Evolutionary conservation across 805 yeast species (phyloP).

Genomic region (Yarrowia bubula): DNA sequence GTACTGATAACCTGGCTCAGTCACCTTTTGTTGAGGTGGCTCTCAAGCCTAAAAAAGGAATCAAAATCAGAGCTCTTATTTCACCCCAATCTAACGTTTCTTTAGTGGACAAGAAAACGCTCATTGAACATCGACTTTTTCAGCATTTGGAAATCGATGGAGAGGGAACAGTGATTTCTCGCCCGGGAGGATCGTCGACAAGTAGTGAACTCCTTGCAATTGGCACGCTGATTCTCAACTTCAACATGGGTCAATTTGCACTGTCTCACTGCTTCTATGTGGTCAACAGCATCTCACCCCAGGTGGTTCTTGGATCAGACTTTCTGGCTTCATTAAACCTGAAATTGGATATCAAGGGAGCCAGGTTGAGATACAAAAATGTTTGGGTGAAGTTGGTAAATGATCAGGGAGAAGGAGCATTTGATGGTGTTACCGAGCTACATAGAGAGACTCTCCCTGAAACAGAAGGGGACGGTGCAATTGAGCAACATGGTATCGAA

Average conservation of each 20-base stretch:
- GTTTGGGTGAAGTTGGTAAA: slow-evolving; percentile 9
- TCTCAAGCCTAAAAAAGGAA: slow-evolving; percentile 10
- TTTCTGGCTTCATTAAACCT: background rate
- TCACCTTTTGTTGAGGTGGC: slow-evolving; percentile 17
- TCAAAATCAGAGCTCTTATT: background rate
- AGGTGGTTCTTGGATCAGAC: slow-evolving; percentile 3
- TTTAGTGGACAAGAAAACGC: slow-evolving; percentile 9
- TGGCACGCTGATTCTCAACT: slow-evolving; percentile 18
- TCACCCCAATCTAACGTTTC: slow-evolving; percentile 15
- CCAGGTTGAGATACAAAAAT: slow-evolving; percentile 5
- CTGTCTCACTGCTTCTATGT: slow-evolving; percentile 17
- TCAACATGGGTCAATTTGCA: slow-evolving; percentile 23
- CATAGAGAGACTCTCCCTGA: background rate
- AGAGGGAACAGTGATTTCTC: background rate
- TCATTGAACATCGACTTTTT: slow-evolving; percentile 13
- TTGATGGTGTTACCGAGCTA: background rate
- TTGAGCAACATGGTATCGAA: background rate
- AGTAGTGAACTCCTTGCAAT: background rate
- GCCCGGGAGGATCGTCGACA: background rate
- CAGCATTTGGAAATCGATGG: slow-evolving; percentile 20
- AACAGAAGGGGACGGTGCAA: background rate
- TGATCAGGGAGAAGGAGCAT: slow-evolving; percentile 9
- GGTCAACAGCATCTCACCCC: background rate
- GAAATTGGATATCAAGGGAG: slow-evolving; percentile 8
- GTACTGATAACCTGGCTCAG: background rate